Evolutionary conservation across 1,284 basidiomycete species (phyloP), one percentile per base, ranked within the genome.

Genomic region (Xerocomus cyaneibrunnescens): DNA sequence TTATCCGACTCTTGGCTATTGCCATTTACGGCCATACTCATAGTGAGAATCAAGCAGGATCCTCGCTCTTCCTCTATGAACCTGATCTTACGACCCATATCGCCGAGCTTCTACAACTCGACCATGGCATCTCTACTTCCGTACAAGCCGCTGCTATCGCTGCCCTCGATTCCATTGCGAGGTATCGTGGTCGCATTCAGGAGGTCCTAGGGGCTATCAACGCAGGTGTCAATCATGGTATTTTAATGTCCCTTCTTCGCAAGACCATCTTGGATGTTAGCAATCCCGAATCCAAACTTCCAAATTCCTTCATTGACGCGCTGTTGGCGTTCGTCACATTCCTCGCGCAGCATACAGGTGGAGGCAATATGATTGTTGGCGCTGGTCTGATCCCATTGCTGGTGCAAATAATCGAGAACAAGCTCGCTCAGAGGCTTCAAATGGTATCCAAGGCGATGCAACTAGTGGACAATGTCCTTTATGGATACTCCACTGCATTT

Each of bases 211-310:
- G 88, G 14, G 87, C 95, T 1, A 83, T 98, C 44, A 97, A 97
- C 65, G 95, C 94, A 17, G 94, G 94, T 45, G 93, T 98, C 55
- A 98, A 94, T 64, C 97, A 99, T 66, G 97, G 97, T 14, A 89
- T 94, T 42, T 72, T 98, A 30, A 92, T 98, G 87, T 85, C 88
- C 21, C 75, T 94, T 40, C 76, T 98, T 55, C 84, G 92, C 51
- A 88, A 85, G 71, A 87, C 90, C 22, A 83, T 92, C 13, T 67
- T 78, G 21, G 89, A 92, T 55, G 82, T 92, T 23, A 76, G 79
- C 25, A 79, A 80, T 53, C 74, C 81, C 1, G 79, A 84, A 35
- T 87, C 83, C 22, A 79, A 74, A 30, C 70, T 89, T n/a, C 84
- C 89, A 4, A 83, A 89, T 57, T 83, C 92, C 2, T 89, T 94